Base-by-base conservation (phyloP, 2,329 filamentous ascomycete genomes). In the Delphinella strobiligena region DNA sequence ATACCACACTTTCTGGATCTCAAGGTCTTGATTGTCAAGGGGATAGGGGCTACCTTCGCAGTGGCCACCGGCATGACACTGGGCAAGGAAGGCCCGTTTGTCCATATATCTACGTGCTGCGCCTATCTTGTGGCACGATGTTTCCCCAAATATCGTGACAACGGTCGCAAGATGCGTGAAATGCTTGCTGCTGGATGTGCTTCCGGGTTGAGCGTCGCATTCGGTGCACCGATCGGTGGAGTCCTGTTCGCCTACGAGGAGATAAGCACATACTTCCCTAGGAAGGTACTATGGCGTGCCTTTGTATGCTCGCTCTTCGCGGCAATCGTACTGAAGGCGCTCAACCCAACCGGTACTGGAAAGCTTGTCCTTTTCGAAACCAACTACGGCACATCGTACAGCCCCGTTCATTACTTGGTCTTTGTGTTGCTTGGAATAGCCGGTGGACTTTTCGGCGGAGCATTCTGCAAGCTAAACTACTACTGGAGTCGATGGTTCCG, bases 301-400 rank as follows among this genome's bases (percentile, higher is more conserved):
- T 77, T 78, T 45, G 59, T 77, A 16, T 77, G 73, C 54, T 74
- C 69, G 1, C 54, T 76, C 4, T 61, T 63, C 31, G 73, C 72
- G 1, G 72, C 72, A 0, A 66, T 75, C 34, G 62, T 71, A 3
- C 58, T 77, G 16, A 73, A 69, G 49, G 64, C 65, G 2, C 60
- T 78, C n/a, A 75, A 78, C 49, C 74, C 73, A 0, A 75, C 62
- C 1, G 71, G 72, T 1, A 77, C 73, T 0, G 74, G 74, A 2
- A 76, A 75, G 48, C 58, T 78, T 3, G 72, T 75, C 1, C 62
- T 77, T 4, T 78, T 76, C 49, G 71, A 78, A 48, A 76, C 73
- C 4, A 68, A 71, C 37, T 77, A 75, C 45, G 71, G 68, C 4
- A 67, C 67, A 2, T 63, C 66, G n/a, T 77, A 76, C 48, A 53